Evolutionary conservation across 768 basidiomycete species (phyloP), one percentile per base, ranked within the genome.

Genomic region (Russula foetens): DNA sequence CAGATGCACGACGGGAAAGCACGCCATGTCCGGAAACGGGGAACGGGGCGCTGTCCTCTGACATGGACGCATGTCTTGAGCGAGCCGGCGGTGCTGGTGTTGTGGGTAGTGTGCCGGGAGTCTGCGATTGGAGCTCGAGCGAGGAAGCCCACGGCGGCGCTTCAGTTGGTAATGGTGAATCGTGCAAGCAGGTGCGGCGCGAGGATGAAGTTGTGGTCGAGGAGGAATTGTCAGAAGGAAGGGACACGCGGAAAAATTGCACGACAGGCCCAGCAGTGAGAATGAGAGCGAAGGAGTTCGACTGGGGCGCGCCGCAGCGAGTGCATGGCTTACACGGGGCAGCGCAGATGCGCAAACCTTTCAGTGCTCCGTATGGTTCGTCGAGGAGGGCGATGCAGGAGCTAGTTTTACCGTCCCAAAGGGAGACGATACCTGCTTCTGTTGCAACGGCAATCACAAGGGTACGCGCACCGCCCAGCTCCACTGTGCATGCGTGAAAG

Each of bases 1-100:
- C 90, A 3, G 86, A 87, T 23, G 79, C 77, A 52, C 89, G 78
- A 48, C 89, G 80, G 26, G 88, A 84, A 69, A 91, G 83, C 41
- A 86, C 79, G 21, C 88, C 92, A 67, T 90, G 90, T 2, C 79
- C 89, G 7, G 88, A 92, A 24, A 93, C 80, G 12, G 91, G 91
- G 69, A 91, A 93, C 9, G 81, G 75, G 6, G 80, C 73, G 0
- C 76, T 69, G 55, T 85, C 83, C 26, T 73, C 70, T 26, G 81
- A 69, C 21, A 75, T 73, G 4, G 81, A 79, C 17, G 82, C 67
- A 57, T 81, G 75, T 48, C 81, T 76, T n/a, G 72, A 65, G 56
- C 82, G 78, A 7, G 77, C 71, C 23, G 77, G 82, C 2, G 74
- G 71, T 1, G 75, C 67, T 3, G 78, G 76, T 12, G 75, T 63